Evolutionary conservation across 305 asterid genomes (phyloP), one percentile per base, ranked within the genome.

Genomic region (Rubia peregrina): DNA sequence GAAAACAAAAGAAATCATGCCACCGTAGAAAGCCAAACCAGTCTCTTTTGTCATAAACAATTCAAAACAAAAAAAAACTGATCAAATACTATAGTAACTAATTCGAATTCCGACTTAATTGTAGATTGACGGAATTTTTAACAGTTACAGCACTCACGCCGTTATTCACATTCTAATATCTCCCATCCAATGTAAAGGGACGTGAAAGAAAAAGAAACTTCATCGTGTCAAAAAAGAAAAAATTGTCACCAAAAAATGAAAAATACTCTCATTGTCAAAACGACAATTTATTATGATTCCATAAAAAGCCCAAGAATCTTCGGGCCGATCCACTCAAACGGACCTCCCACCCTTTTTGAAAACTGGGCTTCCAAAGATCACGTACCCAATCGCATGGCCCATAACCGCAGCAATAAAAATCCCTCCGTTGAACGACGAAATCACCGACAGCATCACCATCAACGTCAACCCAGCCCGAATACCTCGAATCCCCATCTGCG

Each of bases 381-480:
- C 85, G 40, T 76, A 80, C 57, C 97, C 96, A 41, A 86, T 76
- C 0, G 93, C 96, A 76, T 88, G 96, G 67, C 97, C 96, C 81
- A 89, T 71, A 69, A 81, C 77, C 3, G 96, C 95, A 0, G 85
- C 85, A 49, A 91, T 78, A 26, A 88, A 89, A 24, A 89, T 86
- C 9, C 96, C 95, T 1, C 96, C 96, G 61, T 91, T 91, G 11
- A 81, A n/a, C n/a, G n/a, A 90, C 0, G 95, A 90, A 80, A 82
- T 75, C 72, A 89, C 95, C n/a, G 97, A 83, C 83, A 91, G 64
- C 75, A 91, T 83, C 60, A 91, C 91, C 84, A 91, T 61, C 61
- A 89, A 89, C n/a, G 84, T 79, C 40, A 91, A 83, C 79, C 97
- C 97, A 69, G 95, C 87, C 78, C 97, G 87, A 42, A 91, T 67